phyloP scores from a whole-genome alignment of 2,329 filamentous ascomycete genomes.

The Trichoderma arundinaceum region DNA sequence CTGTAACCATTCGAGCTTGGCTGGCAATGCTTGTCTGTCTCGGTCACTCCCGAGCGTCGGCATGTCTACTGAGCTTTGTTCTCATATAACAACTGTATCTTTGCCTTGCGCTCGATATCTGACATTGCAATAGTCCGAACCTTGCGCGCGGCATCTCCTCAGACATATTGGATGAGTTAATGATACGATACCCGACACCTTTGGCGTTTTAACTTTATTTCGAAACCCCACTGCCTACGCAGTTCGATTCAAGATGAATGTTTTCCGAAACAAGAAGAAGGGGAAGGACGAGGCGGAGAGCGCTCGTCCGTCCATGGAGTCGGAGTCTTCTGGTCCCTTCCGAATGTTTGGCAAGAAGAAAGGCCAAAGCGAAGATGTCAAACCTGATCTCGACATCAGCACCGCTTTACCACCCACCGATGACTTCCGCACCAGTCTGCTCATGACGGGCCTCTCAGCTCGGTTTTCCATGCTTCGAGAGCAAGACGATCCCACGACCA shows the following conservation, averaged over 20 bases:
- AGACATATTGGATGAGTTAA: conserved; percentile 7
- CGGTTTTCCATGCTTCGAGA: conserved; percentile 96
- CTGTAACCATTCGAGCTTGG: background rate
- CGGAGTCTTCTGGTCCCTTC: conserved; percentile 59
- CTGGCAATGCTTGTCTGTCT: background rate
- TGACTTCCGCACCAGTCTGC: conserved; percentile 91
- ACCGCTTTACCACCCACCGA: conserved; percentile 79
- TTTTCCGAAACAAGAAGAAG: conserved; percentile 74
- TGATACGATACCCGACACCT: conserved; percentile 1
- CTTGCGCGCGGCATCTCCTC: background rate
- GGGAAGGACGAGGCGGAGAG: conserved; percentile 59
- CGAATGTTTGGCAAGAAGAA: conserved; percentile 64
- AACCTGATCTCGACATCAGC: conserved; percentile 73
- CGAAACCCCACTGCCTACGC: background rate
- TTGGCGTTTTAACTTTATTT: background rate
- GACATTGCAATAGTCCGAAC: background rate
- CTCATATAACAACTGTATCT: background rate
- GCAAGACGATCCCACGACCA: conserved; percentile 88
- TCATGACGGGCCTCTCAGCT: conserved; percentile 94
- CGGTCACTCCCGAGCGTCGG: background rate
- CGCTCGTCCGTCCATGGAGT: conserved; percentile 59
- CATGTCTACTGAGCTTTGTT: background rate
- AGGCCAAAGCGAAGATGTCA: conserved; percentile 60
- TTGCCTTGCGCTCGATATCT: conserved; percentile 5
- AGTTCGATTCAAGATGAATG: conserved; percentile 61